These are phyloP conservation scores for Entomortierella chlamydospora DNA, from an alignment of 192 early-diverging fungal species.

Conservation along the genomic window DNA sequence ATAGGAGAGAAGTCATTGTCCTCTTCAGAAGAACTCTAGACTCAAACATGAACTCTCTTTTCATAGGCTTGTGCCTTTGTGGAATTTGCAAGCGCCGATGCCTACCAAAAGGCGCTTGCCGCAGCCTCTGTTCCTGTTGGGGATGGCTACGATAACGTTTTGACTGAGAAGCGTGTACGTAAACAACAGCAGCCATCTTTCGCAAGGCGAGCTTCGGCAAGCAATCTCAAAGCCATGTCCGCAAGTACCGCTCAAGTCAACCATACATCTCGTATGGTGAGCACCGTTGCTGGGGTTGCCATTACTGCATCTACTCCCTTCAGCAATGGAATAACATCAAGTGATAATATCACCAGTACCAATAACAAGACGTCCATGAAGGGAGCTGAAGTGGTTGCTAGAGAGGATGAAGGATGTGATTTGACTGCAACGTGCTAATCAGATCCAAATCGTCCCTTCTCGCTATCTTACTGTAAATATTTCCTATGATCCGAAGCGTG, in stretches of 20 bases:
- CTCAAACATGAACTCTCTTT: not conserved
- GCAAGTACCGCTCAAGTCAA: conserved; percentile 1
- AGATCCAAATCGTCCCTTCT: too few species aligned
- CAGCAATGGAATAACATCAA: conserved; percentile 4
- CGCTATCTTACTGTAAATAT: not conserved
- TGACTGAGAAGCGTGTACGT: conserved; percentile 43
- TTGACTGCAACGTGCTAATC: conserved; percentile 13
- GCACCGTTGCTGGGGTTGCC: conserved; percentile 9
- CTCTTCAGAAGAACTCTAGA: not conserved
- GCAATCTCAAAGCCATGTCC: conserved; percentile 27
- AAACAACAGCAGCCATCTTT: conserved; percentile 8
- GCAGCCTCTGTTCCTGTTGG: conserved; percentile 46
- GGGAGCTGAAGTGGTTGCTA: conserved; percentile 7
- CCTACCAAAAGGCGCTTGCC: conserved; percentile 47
- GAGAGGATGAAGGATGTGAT: conserved; percentile 29
- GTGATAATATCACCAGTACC: not conserved
- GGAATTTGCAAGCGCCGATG: conserved; percentile 49
- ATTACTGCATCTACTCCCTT: not conserved
- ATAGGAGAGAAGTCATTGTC: not conserved
- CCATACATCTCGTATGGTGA: conserved; percentile 15
- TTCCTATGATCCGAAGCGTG: too few species aligned
- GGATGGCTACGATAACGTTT: conserved; percentile 31
- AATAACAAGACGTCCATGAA: not conserved
- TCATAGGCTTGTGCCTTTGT: conserved; percentile 50
- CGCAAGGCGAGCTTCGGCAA: conserved; percentile 25